Percentiles rank a stretch among this genome's conserved stretches.
phyloP scores from a whole-genome alignment of 257 asterid genomes.

The Fraxinus anomala region DNA sequence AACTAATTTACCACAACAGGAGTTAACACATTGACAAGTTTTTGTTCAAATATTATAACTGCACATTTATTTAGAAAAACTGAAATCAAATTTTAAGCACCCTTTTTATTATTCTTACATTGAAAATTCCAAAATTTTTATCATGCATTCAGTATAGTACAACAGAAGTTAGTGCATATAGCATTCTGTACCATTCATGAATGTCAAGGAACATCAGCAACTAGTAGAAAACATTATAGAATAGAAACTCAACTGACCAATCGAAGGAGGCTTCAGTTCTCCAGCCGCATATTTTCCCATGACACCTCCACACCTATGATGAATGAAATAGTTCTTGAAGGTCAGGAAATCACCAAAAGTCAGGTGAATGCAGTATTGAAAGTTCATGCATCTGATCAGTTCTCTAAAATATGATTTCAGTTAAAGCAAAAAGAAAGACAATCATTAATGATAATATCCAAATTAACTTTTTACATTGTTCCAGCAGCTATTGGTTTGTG shows the following conservation, averaged over 20 bases:
- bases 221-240: neutral
- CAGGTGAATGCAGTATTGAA: neutral
- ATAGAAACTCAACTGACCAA: conserved; percentile 57
- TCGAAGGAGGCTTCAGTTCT: conserved; percentile 90
- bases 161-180: neutral
- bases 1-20: neutral
- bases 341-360: conserved; percentile 15
- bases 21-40: neutral
- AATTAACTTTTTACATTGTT: neutral
- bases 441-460: conserved; percentile 6
- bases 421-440: conserved; percentile 2
- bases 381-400: conserved; percentile 1
- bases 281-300: conserved; percentile 99
- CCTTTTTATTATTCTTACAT: neutral
- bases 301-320: conserved; percentile 96
- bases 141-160: neutral
- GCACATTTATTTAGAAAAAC: neutral
- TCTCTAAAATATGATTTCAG: conserved; percentile 9
- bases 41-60: neutral
- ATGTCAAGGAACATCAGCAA: neutral
- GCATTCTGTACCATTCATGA: neutral
- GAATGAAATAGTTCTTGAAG: conserved; percentile 23
- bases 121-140: neutral
- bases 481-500: neutral
- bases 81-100: neutral